Evolutionary conservation across 2,329 filamentous ascomycete species (phyloP).

Genomic region (Alternaria gaisen): DNA sequence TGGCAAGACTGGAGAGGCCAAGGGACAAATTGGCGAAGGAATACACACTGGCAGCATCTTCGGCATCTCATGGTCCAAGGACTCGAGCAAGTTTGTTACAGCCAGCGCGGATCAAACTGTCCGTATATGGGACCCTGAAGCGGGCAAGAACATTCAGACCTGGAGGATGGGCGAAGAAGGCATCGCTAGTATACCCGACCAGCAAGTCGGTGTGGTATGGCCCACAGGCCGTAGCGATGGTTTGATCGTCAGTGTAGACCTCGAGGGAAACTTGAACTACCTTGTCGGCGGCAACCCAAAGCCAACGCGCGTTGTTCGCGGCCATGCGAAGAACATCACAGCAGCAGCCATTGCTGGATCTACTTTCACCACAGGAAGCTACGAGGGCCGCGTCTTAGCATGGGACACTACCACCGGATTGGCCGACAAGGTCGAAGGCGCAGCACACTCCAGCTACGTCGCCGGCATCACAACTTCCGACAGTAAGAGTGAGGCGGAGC

Average conservation of each 20-base stretch:
- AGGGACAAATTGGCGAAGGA: conserved; percentile 78
- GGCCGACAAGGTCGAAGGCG: conserved; percentile 77
- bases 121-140: conserved; percentile 89
- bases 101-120: conserved; percentile 95
- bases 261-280: conserved; percentile 91
- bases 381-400: conserved; percentile 83
- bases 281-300: conserved; percentile 74
- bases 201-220: conserved; percentile 95
- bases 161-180: conserved; percentile 86
- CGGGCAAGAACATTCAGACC: conserved; percentile 77
- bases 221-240: conserved; percentile 83
- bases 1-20: conserved; percentile 90
- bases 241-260: conserved; percentile 86
- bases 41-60: conserved; percentile 94
- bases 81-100: conserved; percentile 87
- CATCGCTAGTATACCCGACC: conserved; percentile 75
- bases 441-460: conserved; percentile 85
- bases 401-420: conserved; percentile 80
- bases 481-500: conserved; percentile 53
- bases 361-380: conserved; percentile 87
- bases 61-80: conserved; percentile 85
- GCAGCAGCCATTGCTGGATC: conserved; percentile 70
- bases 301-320: conserved; percentile 77
- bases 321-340: conserved; percentile 92
- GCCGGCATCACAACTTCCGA: conserved; percentile 71